Evolutionary conservation across 2,329 filamentous ascomycete genomes (phyloP).

Genomic region (Penicillium sp.): DNA sequence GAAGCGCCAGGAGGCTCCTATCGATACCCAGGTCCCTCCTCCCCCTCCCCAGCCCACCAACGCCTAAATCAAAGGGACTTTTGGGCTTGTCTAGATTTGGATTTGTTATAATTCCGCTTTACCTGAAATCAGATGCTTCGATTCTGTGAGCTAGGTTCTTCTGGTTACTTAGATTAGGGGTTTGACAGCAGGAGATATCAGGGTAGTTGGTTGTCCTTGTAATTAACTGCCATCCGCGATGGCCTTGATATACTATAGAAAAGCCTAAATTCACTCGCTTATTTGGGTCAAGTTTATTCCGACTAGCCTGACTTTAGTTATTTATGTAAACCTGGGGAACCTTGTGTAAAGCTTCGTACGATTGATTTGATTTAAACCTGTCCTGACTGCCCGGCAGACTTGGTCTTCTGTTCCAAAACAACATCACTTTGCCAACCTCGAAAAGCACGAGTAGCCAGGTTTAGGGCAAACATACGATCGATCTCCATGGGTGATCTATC

Average conservation of each 20-base stretch:
- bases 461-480: slow-evolving; percentile 41
- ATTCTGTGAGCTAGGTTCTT: too few relatives aligned
- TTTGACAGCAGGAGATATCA: background rate
- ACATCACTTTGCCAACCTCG: slow-evolving; percentile 18
- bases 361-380: too few relatives aligned
- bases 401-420: background rate
- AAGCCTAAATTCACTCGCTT: background rate
- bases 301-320: too few relatives aligned
- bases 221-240: background rate
- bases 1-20: slow-evolving; percentile 1
- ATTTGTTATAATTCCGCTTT: background rate
- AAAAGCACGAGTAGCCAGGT: slow-evolving; percentile 19
- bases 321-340: too few relatives aligned
- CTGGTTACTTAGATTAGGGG: background rate
- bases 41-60: background rate
- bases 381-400: background rate
- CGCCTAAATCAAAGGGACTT: background rate
- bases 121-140: background rate
- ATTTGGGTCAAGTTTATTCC: too few relatives aligned
- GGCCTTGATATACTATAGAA: background rate
- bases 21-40: background rate
- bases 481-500: slow-evolving; percentile 53
- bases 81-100: background rate
- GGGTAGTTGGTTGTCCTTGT: background rate
- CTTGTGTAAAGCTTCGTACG: too few relatives aligned